Percentiles rank a stretch among this genome's conserved stretches.
Conservation (phyloP, 1,284 basidiomycete genomes). For the Ustilago sp. region DNA sequence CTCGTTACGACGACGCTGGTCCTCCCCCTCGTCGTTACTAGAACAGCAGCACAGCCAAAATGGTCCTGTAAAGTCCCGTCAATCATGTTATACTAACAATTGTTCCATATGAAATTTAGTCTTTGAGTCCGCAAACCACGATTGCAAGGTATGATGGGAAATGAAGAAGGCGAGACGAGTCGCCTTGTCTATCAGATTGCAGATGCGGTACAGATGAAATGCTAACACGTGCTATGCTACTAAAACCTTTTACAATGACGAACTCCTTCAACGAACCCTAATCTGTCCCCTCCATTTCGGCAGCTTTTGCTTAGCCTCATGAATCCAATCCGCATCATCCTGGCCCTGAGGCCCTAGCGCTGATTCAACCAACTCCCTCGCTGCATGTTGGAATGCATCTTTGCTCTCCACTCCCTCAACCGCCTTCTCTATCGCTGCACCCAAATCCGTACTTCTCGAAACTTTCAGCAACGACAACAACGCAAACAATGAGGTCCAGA, state of each 20-base stretch:
- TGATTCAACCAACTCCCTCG: conserved; percentile 26
- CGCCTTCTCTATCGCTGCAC: conserved; percentile 10
- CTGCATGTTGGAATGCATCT: conserved; percentile 22
- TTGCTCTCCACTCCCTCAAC: conserved; percentile 17
- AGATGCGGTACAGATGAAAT: conserved; percentile 8
- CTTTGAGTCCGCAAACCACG: not conserved
- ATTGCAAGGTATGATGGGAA: not conserved
- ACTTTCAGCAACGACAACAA: conserved; percentile 35
- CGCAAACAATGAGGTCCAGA: conserved; percentile 36
- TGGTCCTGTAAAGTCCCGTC: not conserved
- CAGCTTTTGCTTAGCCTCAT: conserved; percentile 33
- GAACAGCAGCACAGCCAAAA: not conserved
- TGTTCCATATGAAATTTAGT: not conserved
- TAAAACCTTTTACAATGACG: not conserved
- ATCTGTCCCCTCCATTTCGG: conserved; percentile 35
- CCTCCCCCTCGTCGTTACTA: conserved; percentile 49
- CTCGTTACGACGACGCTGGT: conserved; percentile 47
- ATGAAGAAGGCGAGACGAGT: not conserved
- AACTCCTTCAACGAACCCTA: conserved; percentile 21
- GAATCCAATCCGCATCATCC: conserved; percentile 46
- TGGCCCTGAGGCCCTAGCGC: conserved; percentile 18
- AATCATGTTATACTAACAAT: conserved; percentile 22
- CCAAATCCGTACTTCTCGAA: conserved; percentile 24
- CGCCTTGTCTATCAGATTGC: conserved; percentile 8
- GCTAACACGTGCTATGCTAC: not conserved